Percentiles rank a stretch among this genome's conserved stretches.
Evolutionary conservation across 805 yeast species (phyloP).

Genomic region (Starmerella floris): DNA sequence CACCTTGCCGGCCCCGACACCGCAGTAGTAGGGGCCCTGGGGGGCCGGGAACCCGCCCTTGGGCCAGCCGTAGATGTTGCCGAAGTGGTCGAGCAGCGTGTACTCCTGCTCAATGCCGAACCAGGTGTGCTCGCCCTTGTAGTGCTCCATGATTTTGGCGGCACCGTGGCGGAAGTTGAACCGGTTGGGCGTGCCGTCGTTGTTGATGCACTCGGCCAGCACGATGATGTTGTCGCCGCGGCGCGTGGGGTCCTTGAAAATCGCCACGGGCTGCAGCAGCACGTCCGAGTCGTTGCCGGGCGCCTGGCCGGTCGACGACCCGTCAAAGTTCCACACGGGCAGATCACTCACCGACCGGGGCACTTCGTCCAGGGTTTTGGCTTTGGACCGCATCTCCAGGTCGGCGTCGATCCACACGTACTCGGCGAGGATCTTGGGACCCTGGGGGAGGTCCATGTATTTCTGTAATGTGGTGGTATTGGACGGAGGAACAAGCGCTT

Average conservation of each 20-base stretch:
- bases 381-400: conserved; percentile 85
- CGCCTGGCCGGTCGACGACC: conserved; percentile 96
- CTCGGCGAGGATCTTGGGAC: conserved; percentile 82
- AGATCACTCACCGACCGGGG: conserved; percentile 68
- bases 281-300: conserved; percentile 96
- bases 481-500: conserved; percentile 20
- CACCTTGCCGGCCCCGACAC: conserved; percentile 98
- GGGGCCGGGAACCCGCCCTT: conserved; percentile 99
- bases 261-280: conserved; percentile 88
- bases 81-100: conserved; percentile 84
- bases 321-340: conserved; percentile 99
- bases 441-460: conserved; percentile 72
- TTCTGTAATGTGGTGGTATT: conserved; percentile 70
- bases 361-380: conserved; percentile 64
- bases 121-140: conserved; percentile 75
- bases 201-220: conserved; percentile 92
- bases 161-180: conserved; percentile 97
- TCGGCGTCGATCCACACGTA: conserved; percentile 95
- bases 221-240: conserved; percentile 94
- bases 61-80: conserved; percentile 95
- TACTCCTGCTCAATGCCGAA: conserved; percentile 98
- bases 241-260: conserved; percentile 94
- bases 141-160: conserved; percentile 88
- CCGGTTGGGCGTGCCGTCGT: conserved; percentile 98
- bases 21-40: conserved; percentile 99